Base-by-base conservation (phyloP, 306 rosid species). In the Malus fusca region DNA sequence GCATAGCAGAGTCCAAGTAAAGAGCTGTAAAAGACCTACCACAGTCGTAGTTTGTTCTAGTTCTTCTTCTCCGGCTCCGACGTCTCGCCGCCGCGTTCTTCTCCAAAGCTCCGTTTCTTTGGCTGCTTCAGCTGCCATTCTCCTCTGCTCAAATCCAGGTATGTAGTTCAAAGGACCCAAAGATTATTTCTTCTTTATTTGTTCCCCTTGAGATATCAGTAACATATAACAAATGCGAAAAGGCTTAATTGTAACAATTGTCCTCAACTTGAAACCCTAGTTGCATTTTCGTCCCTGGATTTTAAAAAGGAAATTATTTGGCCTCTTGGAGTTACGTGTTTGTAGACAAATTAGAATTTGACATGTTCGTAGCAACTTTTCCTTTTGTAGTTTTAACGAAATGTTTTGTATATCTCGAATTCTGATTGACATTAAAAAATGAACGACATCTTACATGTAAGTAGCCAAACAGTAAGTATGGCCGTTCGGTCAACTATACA, bases 111-210 rank as follows among this genome's bases (percentile, higher is more conserved):
- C 95, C 33, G 63, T 90, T 68, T 89, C 98, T 60, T 68, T 91
- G 35, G 98, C 90, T 82, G 92, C 93, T 75, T 88, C 98, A 48
- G 64, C 86, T 46, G 85, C 93, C 71, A 55, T 91, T 82, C 92
- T 94, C 78, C 82, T 94, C 71, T 92, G 88, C 80, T 85, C 97
- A 69, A 75, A 42, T 68, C 96, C 97, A 71, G 97, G 98, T 91
- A 52, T 44, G 66, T 8, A 28, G 37, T 62, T 25, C 21, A 28
- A 62, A 23, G 11, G 6, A 21, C 28, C 66, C n/a, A 18, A 52
- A 4, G 0, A 53, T 42, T 9, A 28, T 8, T 35, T 44, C 7
- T 19, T 4, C 19, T 67, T 23, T 19, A 18, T n/a, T 14, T 35
- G 71, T 52, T 31, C 8, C 21, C 55, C 8, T 17, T 51, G 21